Conservation (phyloP, 1,139 yeast species). For the Saccharomyces hybrid region DNA sequence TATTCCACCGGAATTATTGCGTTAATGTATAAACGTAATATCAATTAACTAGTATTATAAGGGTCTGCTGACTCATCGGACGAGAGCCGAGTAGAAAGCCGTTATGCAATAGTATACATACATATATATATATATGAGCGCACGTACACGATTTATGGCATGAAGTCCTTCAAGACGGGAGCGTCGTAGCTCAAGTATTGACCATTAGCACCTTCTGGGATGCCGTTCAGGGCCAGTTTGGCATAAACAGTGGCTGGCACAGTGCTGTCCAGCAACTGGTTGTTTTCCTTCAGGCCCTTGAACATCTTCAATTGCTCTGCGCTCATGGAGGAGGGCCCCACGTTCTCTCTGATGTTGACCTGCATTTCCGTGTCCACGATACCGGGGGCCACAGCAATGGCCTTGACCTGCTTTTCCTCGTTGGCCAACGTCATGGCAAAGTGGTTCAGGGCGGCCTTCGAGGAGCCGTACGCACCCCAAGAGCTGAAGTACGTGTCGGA, state of each 20-base stretch:
- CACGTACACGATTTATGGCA: not conserved
- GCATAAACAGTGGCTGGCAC: conserved; percentile 67
- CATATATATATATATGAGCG: not conserved
- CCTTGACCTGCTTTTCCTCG: conserved; percentile 54
- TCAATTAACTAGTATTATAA: too few relatives aligned
- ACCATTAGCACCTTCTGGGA: conserved; percentile 52
- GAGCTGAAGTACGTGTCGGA: conserved; percentile 37
- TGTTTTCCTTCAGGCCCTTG: conserved; percentile 47
- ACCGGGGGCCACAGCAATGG: conserved; percentile 82
- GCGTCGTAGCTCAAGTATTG: conserved; percentile 56
- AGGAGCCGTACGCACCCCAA: conserved; percentile 86
- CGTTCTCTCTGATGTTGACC: conserved; percentile 54
- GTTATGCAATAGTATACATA: not conserved
- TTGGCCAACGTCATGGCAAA: conserved; percentile 56
- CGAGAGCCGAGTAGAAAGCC: too few relatives aligned
- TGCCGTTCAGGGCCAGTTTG: conserved; percentile 53
- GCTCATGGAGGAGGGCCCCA: conserved; percentile 48
- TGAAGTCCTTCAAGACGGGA: conserved; percentile 25
- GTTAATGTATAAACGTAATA: too few relatives aligned
- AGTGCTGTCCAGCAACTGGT: conserved; percentile 52
- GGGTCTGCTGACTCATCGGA: too few relatives aligned
- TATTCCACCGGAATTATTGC: not conserved
- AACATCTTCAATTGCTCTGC: conserved; percentile 51
- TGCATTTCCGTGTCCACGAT: conserved; percentile 91
- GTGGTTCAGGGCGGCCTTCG: conserved; percentile 85